These are phyloP conservation scores for Trichomonascus vanleenenianus DNA, from an alignment of 805 yeast species.

Conservation along the genomic window DNA sequence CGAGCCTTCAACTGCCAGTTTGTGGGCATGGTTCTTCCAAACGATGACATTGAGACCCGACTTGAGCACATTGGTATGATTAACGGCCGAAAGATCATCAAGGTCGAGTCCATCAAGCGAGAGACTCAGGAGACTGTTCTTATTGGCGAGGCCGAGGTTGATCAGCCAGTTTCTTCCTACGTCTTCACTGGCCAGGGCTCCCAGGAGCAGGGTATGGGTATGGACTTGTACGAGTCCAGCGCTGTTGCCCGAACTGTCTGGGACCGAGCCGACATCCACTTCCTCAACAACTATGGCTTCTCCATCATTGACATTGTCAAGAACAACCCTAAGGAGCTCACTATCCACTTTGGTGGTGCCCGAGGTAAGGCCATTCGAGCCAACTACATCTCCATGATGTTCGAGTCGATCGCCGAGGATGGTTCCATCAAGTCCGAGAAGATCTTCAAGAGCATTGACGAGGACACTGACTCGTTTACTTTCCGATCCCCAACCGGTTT, in stretches of 20 bases:
- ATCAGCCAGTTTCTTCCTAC: slow-evolving; percentile 93
- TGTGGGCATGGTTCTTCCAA: slow-evolving; percentile 97
- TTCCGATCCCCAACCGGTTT: slow-evolving; percentile 92
- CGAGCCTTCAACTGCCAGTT: slow-evolving; percentile 87
- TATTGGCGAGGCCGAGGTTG: slow-evolving; percentile 96
- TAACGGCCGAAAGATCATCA: slow-evolving; percentile 95
- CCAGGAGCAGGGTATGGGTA: slow-evolving; percentile 99
- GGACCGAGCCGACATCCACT: slow-evolving; percentile 96
- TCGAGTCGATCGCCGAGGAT: slow-evolving; percentile 83
- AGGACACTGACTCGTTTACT: slow-evolving; percentile 73
- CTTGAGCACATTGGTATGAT: slow-evolving; percentile 98
- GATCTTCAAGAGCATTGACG: slow-evolving; percentile 88
- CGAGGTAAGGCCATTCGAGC: slow-evolving; percentile 92
- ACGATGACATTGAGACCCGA: slow-evolving; percentile 77
- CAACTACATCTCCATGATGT: slow-evolving; percentile 94
- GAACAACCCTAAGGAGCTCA: slow-evolving; percentile 91
- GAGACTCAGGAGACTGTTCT: slow-evolving; percentile 74
- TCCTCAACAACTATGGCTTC: slow-evolving; percentile 91
- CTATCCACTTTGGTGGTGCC: slow-evolving; percentile 96
- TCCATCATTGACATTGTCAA: slow-evolving; percentile 91
- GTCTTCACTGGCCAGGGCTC: slow-evolving; percentile 99
- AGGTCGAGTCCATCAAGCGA: slow-evolving; percentile 79
- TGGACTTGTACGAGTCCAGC: slow-evolving; percentile 89
- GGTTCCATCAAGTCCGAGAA: slow-evolving; percentile 84
- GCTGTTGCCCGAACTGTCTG: slow-evolving; percentile 92